A percentile compares a stretch with the other conserved stretches of the same genome.
phyloP scores from a whole-genome alignment of 2,329 filamentous ascomycete species.

The Trichoderma koningiopsis region DNA sequence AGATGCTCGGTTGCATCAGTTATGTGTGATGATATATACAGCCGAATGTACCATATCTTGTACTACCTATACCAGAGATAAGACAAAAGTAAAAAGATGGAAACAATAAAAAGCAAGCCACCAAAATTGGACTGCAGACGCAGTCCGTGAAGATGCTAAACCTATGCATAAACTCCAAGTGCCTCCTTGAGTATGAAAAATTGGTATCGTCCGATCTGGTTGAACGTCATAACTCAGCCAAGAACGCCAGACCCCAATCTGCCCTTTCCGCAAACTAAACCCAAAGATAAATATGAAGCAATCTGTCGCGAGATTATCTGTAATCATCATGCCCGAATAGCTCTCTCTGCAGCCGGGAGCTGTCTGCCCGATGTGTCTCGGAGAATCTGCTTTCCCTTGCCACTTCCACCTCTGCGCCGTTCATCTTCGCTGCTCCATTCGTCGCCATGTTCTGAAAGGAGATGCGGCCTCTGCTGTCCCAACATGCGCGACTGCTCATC shows the following conservation, averaged over 20 bases:
- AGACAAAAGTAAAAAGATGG: constrained; percentile 1
- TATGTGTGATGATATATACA: constrained; percentile 15
- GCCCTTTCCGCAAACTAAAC: neutral
- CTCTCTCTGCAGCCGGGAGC: constrained; percentile 56
- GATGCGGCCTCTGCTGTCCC: constrained; percentile 40
- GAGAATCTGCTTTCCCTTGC: constrained; percentile 49
- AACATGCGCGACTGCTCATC: constrained; percentile 64
- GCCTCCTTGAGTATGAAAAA: constrained; percentile 6
- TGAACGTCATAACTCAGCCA: constrained; percentile 29
- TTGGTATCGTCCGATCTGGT: constrained; percentile 35
- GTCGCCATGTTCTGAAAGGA: constrained; percentile 35
- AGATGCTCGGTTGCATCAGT: constrained; percentile 27
- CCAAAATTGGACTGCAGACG: constrained; percentile 4
- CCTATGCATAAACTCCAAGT: constrained; percentile 11
- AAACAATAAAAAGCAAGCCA: constrained; percentile 6
- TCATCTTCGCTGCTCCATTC: constrained; percentile 53
- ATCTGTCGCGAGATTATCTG: neutral
- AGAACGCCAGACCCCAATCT: constrained; percentile 30
- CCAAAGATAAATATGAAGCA: constrained; percentile 13
- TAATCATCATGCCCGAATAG: constrained; percentile 41
- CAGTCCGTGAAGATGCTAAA: constrained; percentile 3
- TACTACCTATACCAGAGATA: constrained; percentile 38
- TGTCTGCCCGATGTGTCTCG: constrained; percentile 55
- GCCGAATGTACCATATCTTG: constrained; percentile 40
- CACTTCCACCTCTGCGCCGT: constrained; percentile 42